Conservation (phyloP, 2,329 filamentous ascomycete genomes). For the Xylaria sp. region DNA sequence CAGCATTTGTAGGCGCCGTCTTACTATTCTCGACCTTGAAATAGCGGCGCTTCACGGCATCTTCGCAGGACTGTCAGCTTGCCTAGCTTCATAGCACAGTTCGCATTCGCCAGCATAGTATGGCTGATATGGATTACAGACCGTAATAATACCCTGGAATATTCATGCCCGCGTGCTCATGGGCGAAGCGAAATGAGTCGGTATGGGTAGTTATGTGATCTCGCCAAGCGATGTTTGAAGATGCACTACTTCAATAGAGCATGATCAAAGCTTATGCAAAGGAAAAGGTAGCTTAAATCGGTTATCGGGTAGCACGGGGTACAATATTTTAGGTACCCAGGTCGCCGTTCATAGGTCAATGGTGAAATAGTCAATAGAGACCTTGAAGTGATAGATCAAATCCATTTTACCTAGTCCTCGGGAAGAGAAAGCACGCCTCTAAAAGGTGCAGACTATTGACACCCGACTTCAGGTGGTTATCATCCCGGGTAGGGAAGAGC, state of each 20-base stretch:
- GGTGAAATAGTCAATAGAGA: background rate
- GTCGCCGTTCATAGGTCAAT: no score
- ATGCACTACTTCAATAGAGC: background rate
- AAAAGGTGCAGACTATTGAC: background rate
- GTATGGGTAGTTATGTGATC: background rate
- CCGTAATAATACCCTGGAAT: constrained; percentile 69
- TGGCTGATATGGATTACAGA: constrained; percentile 42
- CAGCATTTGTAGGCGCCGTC: constrained; percentile 60
- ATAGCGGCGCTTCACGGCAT: constrained; percentile 70
- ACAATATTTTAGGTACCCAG: background rate
- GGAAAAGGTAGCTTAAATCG: no score
- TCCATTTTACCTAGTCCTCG: no score
- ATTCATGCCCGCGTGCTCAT: constrained; percentile 39
- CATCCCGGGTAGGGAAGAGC: background rate
- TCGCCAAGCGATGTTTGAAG: background rate
- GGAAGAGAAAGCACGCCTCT: background rate
- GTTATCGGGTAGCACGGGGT: no score
- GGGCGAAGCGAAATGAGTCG: background rate
- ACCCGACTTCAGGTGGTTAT: constrained; percentile 14
- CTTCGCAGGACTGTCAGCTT: constrained; percentile 43
- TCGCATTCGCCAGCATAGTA: background rate
- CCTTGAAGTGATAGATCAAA: no score
- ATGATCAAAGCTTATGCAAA: background rate
- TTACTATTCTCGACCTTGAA: constrained; percentile 73
- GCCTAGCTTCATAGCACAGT: background rate